Evolutionary conservation across 2,329 filamentous ascomycete species (phyloP), one percentile per base, ranked within the genome.

Genomic region (Arthrobotrys conoides): DNA sequence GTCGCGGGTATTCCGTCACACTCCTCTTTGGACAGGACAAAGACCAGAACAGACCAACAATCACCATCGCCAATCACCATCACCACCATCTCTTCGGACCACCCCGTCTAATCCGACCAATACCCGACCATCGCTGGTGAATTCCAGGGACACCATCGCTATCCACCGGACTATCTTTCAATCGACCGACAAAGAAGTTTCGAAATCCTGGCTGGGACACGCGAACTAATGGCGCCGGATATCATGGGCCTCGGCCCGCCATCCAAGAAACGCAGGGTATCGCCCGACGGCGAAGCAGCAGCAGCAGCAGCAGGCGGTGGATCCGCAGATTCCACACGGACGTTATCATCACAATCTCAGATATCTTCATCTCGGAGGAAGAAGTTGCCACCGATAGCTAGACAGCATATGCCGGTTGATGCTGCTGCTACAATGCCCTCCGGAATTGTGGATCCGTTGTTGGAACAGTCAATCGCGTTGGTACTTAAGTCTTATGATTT

Each of bases 391-490:
- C 76, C 76, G 48, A 71, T 79, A 66, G 76, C 71, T 38, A 64
- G 71, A 16, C 76, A 79, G 41, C 22, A 49, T 16, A 27, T 79
- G 27, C 55, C 76, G 3, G 14, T 55, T 10, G 76, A 71, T 53
- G 71, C 76, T 20, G 76, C 76, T 20, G 49, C 69, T 1, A 38
- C 66, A n/a, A 66, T 79, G 41, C 70, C 76, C 12, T 33, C 64
- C 10, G 53, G 65, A 22, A 36, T 79, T 30, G 51, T 79, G n/a
- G 76, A 75, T 41, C 76, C 69, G 16, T 36, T 79, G 49, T 44
- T 79, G 6, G 76, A 75, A 27, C 76, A 79, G n/a, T 73, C 76
- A 16, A 70, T 73, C 49, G 69, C 70, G 38, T 79, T 79, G 65
- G 57, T 79, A n/a, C 59, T 79, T 16, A 65, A 71, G 22, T 70